phyloP scores from a whole-genome alignment of 2,329 filamentous ascomycete genomes.

The Teratosphaeria viscida region DNA sequence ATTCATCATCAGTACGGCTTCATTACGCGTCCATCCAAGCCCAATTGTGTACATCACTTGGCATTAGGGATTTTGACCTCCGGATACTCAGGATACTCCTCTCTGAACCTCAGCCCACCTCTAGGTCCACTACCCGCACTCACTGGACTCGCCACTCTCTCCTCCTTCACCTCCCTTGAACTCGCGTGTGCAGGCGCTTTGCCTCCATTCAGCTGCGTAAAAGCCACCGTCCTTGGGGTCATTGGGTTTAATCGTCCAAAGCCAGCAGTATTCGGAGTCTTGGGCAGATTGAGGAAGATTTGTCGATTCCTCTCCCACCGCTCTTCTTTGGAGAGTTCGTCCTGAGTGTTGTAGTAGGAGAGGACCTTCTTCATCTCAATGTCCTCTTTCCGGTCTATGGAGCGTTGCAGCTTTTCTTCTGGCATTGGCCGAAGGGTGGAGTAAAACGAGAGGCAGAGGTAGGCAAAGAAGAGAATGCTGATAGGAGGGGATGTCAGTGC shows the following conservation, averaged over 20 bases:
- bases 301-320: constrained; percentile 48
- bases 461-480: constrained; percentile 51
- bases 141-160: neutral
- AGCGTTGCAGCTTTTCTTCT: constrained; percentile 19
- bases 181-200: constrained; percentile 1
- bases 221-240: constrained; percentile 58
- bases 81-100: constrained; percentile 12
- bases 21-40: neutral
- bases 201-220: constrained; percentile 45
- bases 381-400: constrained; percentile 15
- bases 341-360: constrained; percentile 32
- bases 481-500: neutral
- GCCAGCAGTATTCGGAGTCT: constrained; percentile 38
- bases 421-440: constrained; percentile 36
- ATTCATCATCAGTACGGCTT: neutral
- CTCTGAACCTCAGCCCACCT: constrained; percentile 19
- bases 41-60: neutral
- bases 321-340: constrained; percentile 34
- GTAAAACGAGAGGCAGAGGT: constrained; percentile 50
- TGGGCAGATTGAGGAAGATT: constrained; percentile 26
- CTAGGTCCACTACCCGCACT: neutral
- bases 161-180: neutral
- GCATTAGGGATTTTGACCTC: neutral
- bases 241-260: constrained; percentile 30
- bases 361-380: constrained; percentile 43